Evolutionary conservation across 441 rosid species (phyloP), one percentile per base, ranked within the genome.

Genomic region (Erysimum cheiri): DNA sequence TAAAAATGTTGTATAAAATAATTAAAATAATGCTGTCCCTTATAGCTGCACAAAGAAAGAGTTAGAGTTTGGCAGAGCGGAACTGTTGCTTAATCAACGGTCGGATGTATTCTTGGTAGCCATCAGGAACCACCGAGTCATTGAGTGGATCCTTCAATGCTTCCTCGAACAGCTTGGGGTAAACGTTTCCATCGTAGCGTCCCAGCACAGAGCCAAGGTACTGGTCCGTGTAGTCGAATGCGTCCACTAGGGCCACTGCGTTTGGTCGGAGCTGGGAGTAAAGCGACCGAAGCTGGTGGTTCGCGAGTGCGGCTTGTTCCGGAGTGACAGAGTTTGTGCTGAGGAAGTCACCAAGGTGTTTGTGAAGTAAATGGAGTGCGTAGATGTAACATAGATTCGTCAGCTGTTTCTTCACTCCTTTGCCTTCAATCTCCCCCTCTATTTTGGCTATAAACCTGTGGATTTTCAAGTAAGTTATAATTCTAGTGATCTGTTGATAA

Each of bases 101-200:
- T 36, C 82, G 80, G 22, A 88, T 49, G 69, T 85, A 93, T 67
- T 91, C 96, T 2, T 72, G 81, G 82, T 85, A 88, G 41, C 97
- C 97, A 54, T 93, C 96, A n/a, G 92, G 92, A 60, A 90, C 89
- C 4, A 85, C 90, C 0, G 88, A 75, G 46, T 90, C 98, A 36
- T 90, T 93, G 26, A 91, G 78, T 67, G 98, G 97, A 75, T 93
- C 96, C 79, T 88, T 90, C 92, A 91, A 84, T 6, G 98, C 97
- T 46, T 81, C 92, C 75, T 91, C 94, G 0, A 88, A 85, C 9
- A 91, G 86, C 50, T 82, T 89, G 1, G 88, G 94, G 50, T 90
- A 93, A 43, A 88, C 94, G 7, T 88, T 86, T 63, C 98, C 97
- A 7, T 93, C 97, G 1, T 79, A 93, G 32, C 96, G 74, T 2